Conservation (phyloP, 1,284 basidiomycete genomes). For the Cutaneotrichosporon cutaneum region DNA sequence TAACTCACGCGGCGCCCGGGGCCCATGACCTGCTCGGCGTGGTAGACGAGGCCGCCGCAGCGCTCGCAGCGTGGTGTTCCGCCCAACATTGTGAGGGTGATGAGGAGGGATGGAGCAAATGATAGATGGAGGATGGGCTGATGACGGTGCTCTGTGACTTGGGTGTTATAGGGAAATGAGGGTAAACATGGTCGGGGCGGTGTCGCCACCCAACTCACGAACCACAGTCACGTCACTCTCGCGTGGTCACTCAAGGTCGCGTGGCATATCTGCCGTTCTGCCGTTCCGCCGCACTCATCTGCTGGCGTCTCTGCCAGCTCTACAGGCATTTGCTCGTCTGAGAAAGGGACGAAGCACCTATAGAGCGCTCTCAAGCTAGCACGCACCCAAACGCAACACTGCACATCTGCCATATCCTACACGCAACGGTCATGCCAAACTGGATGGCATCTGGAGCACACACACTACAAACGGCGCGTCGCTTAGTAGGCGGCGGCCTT, state of each 20-base stretch:
- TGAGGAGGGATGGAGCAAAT: too few relatives aligned
- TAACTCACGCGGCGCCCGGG: constrained; percentile 48
- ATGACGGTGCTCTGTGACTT: background rate
- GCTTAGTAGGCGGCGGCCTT: constrained; percentile 74
- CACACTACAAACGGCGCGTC: constrained; percentile 15
- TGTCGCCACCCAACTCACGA: background rate
- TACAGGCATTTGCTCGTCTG: too few relatives aligned
- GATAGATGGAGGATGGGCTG: too few relatives aligned
- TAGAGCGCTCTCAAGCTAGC: too few relatives aligned
- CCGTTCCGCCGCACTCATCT: background rate
- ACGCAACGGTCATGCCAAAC: constrained; percentile 11
- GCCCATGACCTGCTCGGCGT: constrained; percentile 53
- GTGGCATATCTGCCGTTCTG: background rate
- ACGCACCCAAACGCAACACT: background rate
- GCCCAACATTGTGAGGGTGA: constrained; percentile 27
- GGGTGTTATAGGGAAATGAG: background rate
- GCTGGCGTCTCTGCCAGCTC: too few relatives aligned
- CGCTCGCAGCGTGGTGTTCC: constrained; percentile 48
- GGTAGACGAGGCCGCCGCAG: constrained; percentile 50
- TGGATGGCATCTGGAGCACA: constrained; percentile 13
- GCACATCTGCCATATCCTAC: constrained; percentile 4
- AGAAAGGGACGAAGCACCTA: too few relatives aligned
- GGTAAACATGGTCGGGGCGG: too few relatives aligned
- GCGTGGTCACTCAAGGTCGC: background rate
- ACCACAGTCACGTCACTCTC: background rate